A percentile compares a stretch with the other conserved stretches of the same genome.
These are phyloP conservation scores for Hyaloscypha hepaticicola DNA, from an alignment of 495 filamentous ascomycete genomes.

Conservation along the genomic window DNA sequence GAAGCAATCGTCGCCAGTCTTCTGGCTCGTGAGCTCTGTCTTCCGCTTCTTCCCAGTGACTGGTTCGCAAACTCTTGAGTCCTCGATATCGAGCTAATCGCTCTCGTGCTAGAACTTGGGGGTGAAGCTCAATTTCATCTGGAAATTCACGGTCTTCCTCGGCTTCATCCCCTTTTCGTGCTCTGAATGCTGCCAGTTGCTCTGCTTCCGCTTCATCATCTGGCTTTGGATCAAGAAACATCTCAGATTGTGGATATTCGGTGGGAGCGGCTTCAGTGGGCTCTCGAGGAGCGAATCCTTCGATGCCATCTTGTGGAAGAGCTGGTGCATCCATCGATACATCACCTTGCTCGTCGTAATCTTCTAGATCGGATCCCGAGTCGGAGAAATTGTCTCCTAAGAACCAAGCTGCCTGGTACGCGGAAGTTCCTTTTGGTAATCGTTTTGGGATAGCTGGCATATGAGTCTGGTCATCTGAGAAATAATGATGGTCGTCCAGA, in stretches of 20 bases:
- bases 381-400: constrained; percentile 72
- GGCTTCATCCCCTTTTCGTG: constrained; percentile 71
- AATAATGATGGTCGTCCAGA: constrained; percentile 96
- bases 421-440: constrained; percentile 86
- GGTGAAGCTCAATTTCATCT: constrained; percentile 93
- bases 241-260: constrained; percentile 86
- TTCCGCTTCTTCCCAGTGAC: constrained; percentile 83
- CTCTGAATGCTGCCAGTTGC: constrained; percentile 75
- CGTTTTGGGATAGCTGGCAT: constrained; percentile 63
- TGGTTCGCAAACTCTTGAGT: constrained; percentile 83
- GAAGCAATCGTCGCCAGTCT: constrained; percentile 82
- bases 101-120: constrained; percentile 82
- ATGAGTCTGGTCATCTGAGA: constrained; percentile 82
- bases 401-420: constrained; percentile 93
- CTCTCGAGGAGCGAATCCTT: constrained; percentile 65
- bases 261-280: constrained; percentile 78
- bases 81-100: constrained; percentile 82
- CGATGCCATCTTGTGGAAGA: constrained; percentile 70
- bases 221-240: constrained; percentile 83
- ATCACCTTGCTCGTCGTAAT: constrained; percentile 57
- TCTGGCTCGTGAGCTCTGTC: constrained; percentile 82
- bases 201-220: constrained; percentile 75
- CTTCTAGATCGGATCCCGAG: constrained; percentile 79
- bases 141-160: constrained; percentile 93
- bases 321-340: constrained; percentile 46